Evolutionary conservation across 2,329 filamentous ascomycete species (phyloP).

Genomic region (Microsporum canis): DNA sequence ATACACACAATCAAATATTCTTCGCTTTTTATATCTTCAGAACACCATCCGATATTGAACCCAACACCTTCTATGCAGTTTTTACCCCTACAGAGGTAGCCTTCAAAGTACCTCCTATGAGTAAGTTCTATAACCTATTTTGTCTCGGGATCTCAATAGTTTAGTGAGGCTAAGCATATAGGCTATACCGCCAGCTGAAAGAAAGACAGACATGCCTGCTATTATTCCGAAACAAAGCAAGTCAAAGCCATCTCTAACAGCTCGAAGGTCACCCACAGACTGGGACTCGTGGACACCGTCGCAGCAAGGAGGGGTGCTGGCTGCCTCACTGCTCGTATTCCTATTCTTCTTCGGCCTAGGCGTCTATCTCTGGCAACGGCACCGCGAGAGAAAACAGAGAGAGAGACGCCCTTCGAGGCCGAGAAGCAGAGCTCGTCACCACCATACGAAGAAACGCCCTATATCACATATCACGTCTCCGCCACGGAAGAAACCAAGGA

Average conservation of each 20-base stretch:
- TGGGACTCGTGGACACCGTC: constrained; percentile 21
- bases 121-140: no score
- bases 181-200: background rate
- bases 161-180: no score
- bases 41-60: background rate
- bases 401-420: background rate
- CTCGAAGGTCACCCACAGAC: constrained; percentile 5
- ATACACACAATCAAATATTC: background rate
- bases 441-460: background rate
- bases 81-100: no score
- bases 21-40: background rate
- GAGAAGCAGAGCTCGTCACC: background rate
- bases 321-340: constrained; percentile 17
- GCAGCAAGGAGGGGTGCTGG: constrained; percentile 21
- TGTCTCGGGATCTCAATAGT: no score
- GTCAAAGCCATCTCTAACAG: background rate
- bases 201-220: background rate
- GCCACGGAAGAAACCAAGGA: background rate
- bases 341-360: constrained; percentile 17
- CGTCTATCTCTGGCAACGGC: constrained; percentile 8
- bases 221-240: background rate
- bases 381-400: background rate
- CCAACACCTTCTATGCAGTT: background rate
- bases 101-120: no score
- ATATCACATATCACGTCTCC: background rate